Evolutionary conservation across 1,284 basidiomycete species (phyloP).

Genomic region (Mycosarcoma maydis): DNA sequence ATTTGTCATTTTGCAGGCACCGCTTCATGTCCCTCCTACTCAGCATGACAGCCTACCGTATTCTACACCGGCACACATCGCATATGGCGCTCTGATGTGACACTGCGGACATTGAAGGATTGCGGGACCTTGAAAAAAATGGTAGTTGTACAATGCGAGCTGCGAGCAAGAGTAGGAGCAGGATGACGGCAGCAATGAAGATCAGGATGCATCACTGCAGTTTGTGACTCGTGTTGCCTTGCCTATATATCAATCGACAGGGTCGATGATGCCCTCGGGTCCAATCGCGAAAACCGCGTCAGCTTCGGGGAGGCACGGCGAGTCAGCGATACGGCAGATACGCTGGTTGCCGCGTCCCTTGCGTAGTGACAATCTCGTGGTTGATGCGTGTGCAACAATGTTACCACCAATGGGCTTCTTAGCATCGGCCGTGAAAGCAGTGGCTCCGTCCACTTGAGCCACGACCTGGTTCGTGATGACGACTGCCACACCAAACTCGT

Average conservation of each 20-base stretch:
- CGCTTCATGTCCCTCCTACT: too few relatives aligned
- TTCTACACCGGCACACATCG: too few relatives aligned
- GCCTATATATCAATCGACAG: conserved; percentile 43
- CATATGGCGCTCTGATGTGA: not conserved
- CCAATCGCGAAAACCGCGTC: conserved; percentile 93
- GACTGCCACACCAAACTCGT: conserved; percentile 97
- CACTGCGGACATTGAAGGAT: conserved; percentile 4
- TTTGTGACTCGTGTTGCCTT: too few relatives aligned
- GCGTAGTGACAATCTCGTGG: conserved; percentile 78
- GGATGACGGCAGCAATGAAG: not conserved
- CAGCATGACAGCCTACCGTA: not conserved
- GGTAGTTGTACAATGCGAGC: conserved; percentile 20
- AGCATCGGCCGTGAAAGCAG: conserved; percentile 71
- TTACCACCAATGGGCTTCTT: conserved; percentile 86
- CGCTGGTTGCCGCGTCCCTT: conserved; percentile 93
- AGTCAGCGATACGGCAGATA: conserved; percentile 96
- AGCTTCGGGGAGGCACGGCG: conserved; percentile 95
- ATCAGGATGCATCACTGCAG: not conserved
- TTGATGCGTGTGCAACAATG: conserved; percentile 67
- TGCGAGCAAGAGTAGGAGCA: too few relatives aligned
- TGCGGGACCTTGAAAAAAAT: conserved; percentile 5
- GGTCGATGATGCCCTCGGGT: conserved; percentile 68
- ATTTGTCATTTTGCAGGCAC: too few relatives aligned
- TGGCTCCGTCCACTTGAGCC: conserved; percentile 82
- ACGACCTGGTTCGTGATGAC: conserved; percentile 99